Percentiles rank a stretch among this genome's conserved stretches.
Evolutionary conservation across 371 early-diverging fungal species (phyloP).

Genomic region (Thermomucor indicae-seudaticae): DNA sequence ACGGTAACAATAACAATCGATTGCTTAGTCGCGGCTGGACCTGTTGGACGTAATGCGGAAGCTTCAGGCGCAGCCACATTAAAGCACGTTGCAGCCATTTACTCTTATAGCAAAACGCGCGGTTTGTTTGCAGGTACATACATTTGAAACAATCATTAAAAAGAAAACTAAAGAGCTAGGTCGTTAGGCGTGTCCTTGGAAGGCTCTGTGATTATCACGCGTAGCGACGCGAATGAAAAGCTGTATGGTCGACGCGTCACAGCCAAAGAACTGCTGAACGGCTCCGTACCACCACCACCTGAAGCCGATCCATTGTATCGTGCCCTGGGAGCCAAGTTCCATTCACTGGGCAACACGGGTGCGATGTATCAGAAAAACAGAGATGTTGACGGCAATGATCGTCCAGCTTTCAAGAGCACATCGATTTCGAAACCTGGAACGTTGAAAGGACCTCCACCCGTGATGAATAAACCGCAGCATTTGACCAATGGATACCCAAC

Average conservation of each 20-base stretch:
- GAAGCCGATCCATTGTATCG: conserved; percentile 83
- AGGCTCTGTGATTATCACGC: conserved; percentile 87
- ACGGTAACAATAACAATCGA: neutral
- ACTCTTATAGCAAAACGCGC: conserved; percentile 85
- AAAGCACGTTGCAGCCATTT: conserved; percentile 83
- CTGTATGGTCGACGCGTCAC: conserved; percentile 77
- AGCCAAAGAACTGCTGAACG: conserved; percentile 80
- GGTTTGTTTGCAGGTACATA: conserved; percentile 89
- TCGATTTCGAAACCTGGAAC: conserved; percentile 8
- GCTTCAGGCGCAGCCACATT: conserved; percentile 76
- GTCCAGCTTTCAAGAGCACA: conserved; percentile 5
- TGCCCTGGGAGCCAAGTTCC: conserved; percentile 51
- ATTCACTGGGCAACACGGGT: conserved; percentile 16
- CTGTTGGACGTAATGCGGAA: conserved; percentile 90
- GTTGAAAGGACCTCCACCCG: conserved; percentile 5
- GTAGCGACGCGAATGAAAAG: conserved; percentile 88
- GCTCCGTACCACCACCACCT: conserved; percentile 71
- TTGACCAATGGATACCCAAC: neutral
- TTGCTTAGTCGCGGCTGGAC: conserved; percentile 82
- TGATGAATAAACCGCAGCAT: too few relatives aligned
- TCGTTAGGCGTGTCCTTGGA: conserved; percentile 96
- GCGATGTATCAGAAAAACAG: conserved; percentile 19
- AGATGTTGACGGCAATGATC: conserved; percentile 1
- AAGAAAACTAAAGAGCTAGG: too few relatives aligned
- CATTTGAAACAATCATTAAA: too few relatives aligned